Percentiles rank a stretch among this genome's conserved stretches.
These are phyloP conservation scores for Phytophthora pisi DNA, from an alignment of 352 stramenopile genomes.

Conservation along the genomic window DNA sequence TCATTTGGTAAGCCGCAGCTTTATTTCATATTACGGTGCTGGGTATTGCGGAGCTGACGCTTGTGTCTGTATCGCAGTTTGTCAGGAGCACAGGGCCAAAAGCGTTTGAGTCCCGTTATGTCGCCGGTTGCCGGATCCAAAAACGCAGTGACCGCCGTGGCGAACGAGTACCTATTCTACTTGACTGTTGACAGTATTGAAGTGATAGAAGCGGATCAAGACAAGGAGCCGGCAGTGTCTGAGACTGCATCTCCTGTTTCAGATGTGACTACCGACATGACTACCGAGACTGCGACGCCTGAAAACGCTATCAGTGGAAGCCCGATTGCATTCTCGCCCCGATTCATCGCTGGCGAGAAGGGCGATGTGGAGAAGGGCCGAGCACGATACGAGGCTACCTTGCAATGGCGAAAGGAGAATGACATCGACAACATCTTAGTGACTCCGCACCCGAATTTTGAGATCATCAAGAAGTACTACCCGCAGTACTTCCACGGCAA, in stretches of 20 bases:
- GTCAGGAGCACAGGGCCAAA: conserved; percentile 35
- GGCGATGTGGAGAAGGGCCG: conserved; percentile 82
- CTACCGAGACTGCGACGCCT: conserved; percentile 12
- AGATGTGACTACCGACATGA: conserved; percentile 16
- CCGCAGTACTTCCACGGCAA: conserved; percentile 91
- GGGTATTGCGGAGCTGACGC: neutral
- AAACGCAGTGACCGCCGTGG: conserved; percentile 26
- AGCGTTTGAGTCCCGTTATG: conserved; percentile 24
- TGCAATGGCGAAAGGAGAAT: conserved; percentile 89
- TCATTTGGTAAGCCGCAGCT: conserved; percentile 46
- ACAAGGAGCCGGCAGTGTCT: conserved; percentile 30
- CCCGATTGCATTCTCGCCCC: conserved; percentile 73
- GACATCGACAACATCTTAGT: conserved; percentile 89
- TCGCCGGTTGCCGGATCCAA: conserved; percentile 19
- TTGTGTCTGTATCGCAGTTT: conserved; percentile 32
- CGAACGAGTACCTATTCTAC: conserved; percentile 51
- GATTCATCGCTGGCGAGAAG: conserved; percentile 87
- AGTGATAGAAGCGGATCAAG: conserved; percentile 67
- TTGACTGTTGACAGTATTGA: conserved; percentile 69
- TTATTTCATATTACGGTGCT: neutral
- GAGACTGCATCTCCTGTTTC: conserved; percentile 36
- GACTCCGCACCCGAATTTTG: conserved; percentile 77
- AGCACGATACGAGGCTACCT: conserved; percentile 72
- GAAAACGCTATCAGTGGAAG: conserved; percentile 55
- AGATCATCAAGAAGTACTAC: conserved; percentile 92